phyloP scores from a whole-genome alignment of 441 rosid species.

The Syzygium syzygioides region DNA sequence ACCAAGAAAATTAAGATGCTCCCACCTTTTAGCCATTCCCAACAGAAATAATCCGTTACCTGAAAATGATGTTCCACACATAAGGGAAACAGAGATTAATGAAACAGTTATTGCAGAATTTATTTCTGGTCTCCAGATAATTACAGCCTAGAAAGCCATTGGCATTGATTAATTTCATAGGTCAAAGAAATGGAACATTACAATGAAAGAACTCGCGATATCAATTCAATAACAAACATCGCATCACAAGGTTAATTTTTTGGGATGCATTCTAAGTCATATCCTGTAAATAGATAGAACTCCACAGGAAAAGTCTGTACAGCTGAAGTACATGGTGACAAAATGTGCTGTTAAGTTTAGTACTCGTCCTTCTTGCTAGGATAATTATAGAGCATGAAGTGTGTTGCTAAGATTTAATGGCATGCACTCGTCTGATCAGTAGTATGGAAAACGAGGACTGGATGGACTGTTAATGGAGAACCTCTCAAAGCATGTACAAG shows the following conservation, averaged over 20 bases:
- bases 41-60: constrained; percentile 62
- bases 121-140: background rate
- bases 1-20: constrained; percentile 66
- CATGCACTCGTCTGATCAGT: background rate
- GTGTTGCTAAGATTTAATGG: background rate
- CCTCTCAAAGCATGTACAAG: background rate
- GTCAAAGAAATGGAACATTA: background rate
- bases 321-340: background rate
- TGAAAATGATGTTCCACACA: constrained; percentile 14
- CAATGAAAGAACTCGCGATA: background rate
- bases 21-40: constrained; percentile 54
- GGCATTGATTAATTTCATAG: background rate
- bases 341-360: background rate
- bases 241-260: background rate
- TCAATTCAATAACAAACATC: background rate
- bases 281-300: background rate
- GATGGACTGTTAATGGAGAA: background rate
- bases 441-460: background rate
- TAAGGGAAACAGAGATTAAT: background rate
- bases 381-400: background rate
- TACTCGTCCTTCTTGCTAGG: background rate
- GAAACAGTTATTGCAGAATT: background rate
- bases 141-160: background rate
- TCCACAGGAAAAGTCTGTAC: background rate
- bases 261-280: background rate